Percentiles rank a stretch among this genome's conserved stretches.
phyloP scores from a whole-genome alignment of 2,329 filamentous ascomycete species.

The Fusarium devonianum region DNA sequence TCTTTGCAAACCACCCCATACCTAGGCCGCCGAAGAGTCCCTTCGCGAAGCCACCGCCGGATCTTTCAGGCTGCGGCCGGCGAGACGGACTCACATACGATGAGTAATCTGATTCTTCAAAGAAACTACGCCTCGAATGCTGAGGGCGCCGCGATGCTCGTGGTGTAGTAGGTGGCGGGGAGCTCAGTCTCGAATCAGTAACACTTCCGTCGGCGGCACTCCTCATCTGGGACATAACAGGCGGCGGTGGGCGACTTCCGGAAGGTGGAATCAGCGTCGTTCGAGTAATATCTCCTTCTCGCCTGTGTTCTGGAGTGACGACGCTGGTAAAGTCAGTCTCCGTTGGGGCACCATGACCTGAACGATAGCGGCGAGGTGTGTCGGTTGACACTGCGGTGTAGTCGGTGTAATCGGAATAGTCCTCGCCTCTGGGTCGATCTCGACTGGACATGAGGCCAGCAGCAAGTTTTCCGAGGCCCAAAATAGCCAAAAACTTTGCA shows the following conservation, averaged over 20 bases:
- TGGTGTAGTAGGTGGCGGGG: conserved; percentile 55
- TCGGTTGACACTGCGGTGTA: conserved; percentile 70
- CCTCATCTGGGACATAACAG: conserved; percentile 54
- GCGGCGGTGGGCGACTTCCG: conserved; percentile 47
- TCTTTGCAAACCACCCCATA: conserved; percentile 72
- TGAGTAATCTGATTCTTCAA: conserved; percentile 64
- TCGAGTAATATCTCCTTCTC: conserved; percentile 40
- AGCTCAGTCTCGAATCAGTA: conserved; percentile 48
- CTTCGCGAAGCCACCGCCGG: conserved; percentile 61
- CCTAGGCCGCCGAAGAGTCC: conserved; percentile 68
- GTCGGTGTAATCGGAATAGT: conserved; percentile 70
- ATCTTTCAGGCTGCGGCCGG: conserved; percentile 55
- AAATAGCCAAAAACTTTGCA: conserved; percentile 64
- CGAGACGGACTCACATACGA: conserved; percentile 70
- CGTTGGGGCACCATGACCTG: conserved; percentile 49
- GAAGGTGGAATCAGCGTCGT: conserved; percentile 58
- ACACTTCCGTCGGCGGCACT: conserved; percentile 58
- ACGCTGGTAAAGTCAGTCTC: conserved; percentile 48
- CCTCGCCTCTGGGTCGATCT: conserved; percentile 60
- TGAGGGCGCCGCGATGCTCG: conserved; percentile 56
- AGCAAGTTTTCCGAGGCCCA: conserved; percentile 67
- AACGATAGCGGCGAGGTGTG: conserved; percentile 60
- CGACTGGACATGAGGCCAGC: conserved; percentile 65
- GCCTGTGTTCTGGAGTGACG: conserved; percentile 44
- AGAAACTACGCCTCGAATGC: conserved; percentile 52